Conservation (phyloP, 1,139 yeast genomes). For the Debaryomyces fabryi region DNA sequence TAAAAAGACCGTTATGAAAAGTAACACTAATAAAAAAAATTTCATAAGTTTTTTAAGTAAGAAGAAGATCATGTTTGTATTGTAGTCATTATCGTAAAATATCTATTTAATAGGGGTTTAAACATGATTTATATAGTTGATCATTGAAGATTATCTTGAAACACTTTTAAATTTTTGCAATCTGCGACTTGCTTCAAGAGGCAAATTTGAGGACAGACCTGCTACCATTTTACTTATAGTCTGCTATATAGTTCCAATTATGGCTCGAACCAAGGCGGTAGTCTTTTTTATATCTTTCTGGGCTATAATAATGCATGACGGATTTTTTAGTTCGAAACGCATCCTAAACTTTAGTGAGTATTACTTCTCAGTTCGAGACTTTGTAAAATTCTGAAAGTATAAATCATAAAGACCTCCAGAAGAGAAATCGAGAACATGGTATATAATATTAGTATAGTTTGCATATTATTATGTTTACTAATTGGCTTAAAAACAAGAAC, state of each 20-base stretch:
- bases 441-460: neutral
- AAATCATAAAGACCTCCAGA: neutral
- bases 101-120: neutral
- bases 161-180: constrained; percentile 1
- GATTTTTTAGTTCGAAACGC: neutral
- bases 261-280: neutral
- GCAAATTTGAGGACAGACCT: neutral
- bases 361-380: neutral
- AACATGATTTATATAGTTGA: neutral
- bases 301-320: neutral
- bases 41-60: constrained; percentile 10
- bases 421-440: neutral
- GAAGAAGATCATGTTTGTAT: constrained; percentile 7
- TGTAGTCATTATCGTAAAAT: neutral
- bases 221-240: neutral
- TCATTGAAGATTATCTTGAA: neutral
- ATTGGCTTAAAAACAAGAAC: neutral
- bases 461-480: neutral
- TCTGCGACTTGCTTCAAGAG: neutral
- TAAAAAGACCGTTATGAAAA: constrained; percentile 43
- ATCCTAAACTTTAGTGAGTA: neutral
- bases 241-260: neutral
- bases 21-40: constrained; percentile 22
- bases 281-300: neutral
- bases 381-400: neutral